phyloP scores from a whole-genome alignment of 2,329 filamentous ascomycete genomes.

The Pseudocercospora fuligena region DNA sequence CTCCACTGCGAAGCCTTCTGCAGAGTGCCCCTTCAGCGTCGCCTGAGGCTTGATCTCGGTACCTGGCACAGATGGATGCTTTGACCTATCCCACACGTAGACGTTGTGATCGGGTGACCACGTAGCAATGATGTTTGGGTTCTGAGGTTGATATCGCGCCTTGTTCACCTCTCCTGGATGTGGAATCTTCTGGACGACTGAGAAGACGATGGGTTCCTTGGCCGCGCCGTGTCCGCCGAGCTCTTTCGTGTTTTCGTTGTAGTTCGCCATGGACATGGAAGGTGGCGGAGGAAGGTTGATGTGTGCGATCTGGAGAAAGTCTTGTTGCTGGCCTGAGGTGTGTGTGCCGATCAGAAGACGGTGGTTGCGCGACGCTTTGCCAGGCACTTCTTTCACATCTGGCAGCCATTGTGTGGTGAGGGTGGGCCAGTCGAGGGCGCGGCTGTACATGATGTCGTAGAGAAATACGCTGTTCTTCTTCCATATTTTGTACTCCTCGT shows the following conservation, averaged over 20 bases:
- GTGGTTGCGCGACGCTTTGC: slow-evolving; percentile 85
- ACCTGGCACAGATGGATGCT: slow-evolving; percentile 78
- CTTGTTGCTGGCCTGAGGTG: slow-evolving; percentile 81
- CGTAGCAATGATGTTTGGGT: slow-evolving; percentile 94
- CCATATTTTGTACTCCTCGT: slow-evolving; percentile 99
- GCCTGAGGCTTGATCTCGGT: slow-evolving; percentile 74
- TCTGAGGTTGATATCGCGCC: slow-evolving; percentile 95
- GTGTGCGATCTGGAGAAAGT: slow-evolving; percentile 93
- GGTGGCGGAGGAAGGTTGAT: slow-evolving; percentile 86
- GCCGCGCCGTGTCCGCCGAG: slow-evolving; percentile 87
- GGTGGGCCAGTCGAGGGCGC: slow-evolving; percentile 95
- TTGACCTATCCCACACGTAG: slow-evolving; percentile 93
- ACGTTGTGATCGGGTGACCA: slow-evolving; percentile 86
- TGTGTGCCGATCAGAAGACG: slow-evolving; percentile 92
- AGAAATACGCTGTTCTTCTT: slow-evolving; percentile 99
- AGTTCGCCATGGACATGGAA: slow-evolving; percentile 75
- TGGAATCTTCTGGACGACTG: slow-evolving; percentile 92
- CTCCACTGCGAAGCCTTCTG: slow-evolving; percentile 88
- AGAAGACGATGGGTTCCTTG: slow-evolving; percentile 81
- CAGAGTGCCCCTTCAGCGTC: slow-evolving; percentile 80
- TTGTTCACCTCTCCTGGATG: slow-evolving; percentile 98
- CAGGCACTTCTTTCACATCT: slow-evolving; percentile 82
- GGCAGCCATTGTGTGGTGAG: slow-evolving; percentile 98
- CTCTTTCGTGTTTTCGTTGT: slow-evolving; percentile 89
- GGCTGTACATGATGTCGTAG: slow-evolving; percentile 95